Evolutionary conservation across 768 basidiomycete genomes (phyloP).

Genomic region (Calocybe cyanea): DNA sequence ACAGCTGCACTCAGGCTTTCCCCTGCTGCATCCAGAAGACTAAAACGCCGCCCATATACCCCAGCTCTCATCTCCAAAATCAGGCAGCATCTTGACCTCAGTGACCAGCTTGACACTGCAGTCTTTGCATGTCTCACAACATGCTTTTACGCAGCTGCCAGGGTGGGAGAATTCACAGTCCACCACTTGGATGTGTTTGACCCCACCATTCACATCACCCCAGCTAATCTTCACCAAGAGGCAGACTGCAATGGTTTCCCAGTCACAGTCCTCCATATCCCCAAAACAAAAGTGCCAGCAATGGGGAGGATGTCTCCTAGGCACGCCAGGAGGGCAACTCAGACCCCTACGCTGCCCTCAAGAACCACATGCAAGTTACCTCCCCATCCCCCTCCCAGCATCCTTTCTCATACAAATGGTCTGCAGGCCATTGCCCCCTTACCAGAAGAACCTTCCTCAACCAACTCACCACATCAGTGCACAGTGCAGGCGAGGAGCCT

Average conservation of each 20-base stretch:
- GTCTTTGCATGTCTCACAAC: conserved; percentile 18
- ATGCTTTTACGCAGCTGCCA: too few relatives aligned
- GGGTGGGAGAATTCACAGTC: too few relatives aligned
- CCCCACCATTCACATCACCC: background rate
- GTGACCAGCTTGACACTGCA: conserved; percentile 13
- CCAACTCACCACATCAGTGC: conserved; percentile 6
- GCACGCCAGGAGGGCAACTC: conserved; percentile 5
- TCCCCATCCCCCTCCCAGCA: conserved; percentile 1
- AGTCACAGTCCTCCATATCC: conserved; percentile 11
- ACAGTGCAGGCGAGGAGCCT: background rate
- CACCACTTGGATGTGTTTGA: background rate
- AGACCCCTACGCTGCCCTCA: conserved; percentile 10
- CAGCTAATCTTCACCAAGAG: background rate
- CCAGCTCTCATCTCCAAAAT: background rate
- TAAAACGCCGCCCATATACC: conserved; percentile 28
- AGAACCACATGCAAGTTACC: conserved; percentile 12
- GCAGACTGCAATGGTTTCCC: conserved; percentile 1
- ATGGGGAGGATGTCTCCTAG: conserved; percentile 17
- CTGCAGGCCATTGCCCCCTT: conserved; percentile 13
- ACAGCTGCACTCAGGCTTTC: conserved; percentile 25
- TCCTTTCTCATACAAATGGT: conserved; percentile 11
- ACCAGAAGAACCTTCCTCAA: conserved; percentile 20
- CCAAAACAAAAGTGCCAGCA: conserved; percentile 13
- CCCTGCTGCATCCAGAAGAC: conserved; percentile 24
- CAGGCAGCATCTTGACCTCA: conserved; percentile 5